These are phyloP conservation scores for Xylaria polymorpha DNA, from an alignment of 2,329 filamentous ascomycete species.

Conservation along the genomic window DNA sequence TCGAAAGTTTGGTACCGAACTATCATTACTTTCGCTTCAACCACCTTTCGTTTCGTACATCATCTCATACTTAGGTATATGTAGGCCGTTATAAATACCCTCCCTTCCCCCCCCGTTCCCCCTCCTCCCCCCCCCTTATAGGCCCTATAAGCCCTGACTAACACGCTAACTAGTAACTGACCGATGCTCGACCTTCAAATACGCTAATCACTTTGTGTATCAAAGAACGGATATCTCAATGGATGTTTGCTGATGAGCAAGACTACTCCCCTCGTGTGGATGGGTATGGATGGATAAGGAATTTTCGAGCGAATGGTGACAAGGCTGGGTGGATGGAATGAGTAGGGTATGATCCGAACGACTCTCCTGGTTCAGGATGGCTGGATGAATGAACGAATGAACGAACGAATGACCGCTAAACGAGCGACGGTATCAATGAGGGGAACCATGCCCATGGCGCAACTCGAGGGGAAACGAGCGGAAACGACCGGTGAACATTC, in stretches of 20 bases:
- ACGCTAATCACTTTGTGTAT: constrained; percentile 8
- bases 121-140: neutral
- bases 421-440: constrained; percentile 17
- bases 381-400: neutral
- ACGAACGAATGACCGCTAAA: neutral
- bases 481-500: constrained; percentile 9
- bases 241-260: constrained; percentile 1
- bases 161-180: neutral
- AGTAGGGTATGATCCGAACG: constrained; percentile 14
- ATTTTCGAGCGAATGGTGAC: neutral
- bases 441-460: neutral
- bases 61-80: neutral
- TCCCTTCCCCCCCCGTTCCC: neutral
- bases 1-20: neutral
- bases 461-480: constrained; percentile 10
- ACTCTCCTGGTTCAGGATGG: constrained; percentile 12
- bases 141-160: neutral
- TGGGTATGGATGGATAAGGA: constrained; percentile 2
- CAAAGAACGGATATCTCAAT: constrained; percentile 18
- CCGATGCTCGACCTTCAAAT: constrained; percentile 7
- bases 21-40: constrained; percentile 17
- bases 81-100: constrained; percentile 6
- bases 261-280: constrained; percentile 3
- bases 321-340: constrained; percentile 3
- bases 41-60: constrained; percentile 4